These are phyloP conservation scores for Sclerotinia subarctica DNA, from an alignment of 2,329 filamentous ascomycete genomes.

Conservation along the genomic window DNA sequence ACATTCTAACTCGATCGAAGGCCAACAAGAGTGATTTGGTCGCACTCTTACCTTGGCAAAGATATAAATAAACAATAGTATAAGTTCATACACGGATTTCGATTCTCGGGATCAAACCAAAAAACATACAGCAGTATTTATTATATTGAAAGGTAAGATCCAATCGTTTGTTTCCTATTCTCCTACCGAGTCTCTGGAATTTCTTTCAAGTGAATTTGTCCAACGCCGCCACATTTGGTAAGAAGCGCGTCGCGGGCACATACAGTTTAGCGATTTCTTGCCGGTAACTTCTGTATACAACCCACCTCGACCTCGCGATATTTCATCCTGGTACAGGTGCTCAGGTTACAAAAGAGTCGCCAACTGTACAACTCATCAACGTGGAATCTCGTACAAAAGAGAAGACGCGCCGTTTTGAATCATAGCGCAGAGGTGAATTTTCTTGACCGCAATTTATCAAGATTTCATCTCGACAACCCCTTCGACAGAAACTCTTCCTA, in stretches of 20 bases:
- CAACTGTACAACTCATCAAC: constrained; percentile 31
- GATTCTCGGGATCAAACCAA: no score
- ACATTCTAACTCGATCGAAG: background rate
- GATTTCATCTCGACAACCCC: background rate
- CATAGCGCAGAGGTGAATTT: constrained; percentile 6
- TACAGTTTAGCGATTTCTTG: constrained; percentile 19
- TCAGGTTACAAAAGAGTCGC: constrained; percentile 17
- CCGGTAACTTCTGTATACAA: constrained; percentile 4
- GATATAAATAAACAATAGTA: background rate
- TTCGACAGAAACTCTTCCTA: background rate
- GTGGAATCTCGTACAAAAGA: constrained; percentile 26
- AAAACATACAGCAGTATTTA: background rate
- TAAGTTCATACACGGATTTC: background rate
- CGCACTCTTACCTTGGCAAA: background rate
- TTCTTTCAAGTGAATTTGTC: constrained; percentile 23
- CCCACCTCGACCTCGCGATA: constrained; percentile 13
- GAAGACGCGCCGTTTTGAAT: constrained; percentile 21
- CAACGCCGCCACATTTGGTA: constrained; percentile 22
- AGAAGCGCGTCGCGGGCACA: constrained; percentile 27
- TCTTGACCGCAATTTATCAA: constrained; percentile 11
- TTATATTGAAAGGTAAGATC: constrained; percentile 24
- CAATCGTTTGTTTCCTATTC: constrained; percentile 26
- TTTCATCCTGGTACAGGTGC: constrained; percentile 12
- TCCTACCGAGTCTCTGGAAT: constrained; percentile 23
- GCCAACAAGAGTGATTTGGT: background rate